phyloP scores from a whole-genome alignment of 2,329 filamentous ascomycete species.

The Lasiodiplodia hormozganensis region DNA sequence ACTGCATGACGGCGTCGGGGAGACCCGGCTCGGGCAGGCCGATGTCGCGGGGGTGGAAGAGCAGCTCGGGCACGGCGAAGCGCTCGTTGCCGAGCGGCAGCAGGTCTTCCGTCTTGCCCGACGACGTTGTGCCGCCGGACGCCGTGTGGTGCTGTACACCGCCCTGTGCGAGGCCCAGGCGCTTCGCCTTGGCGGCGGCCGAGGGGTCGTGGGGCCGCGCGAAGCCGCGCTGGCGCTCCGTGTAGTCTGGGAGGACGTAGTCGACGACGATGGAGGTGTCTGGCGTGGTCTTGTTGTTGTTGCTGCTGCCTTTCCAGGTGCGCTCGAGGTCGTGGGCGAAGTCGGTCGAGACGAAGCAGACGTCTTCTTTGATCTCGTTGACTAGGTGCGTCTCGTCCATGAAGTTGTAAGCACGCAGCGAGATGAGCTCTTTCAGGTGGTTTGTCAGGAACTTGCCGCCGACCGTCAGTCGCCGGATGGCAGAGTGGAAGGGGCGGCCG shows the following conservation, averaged over 20 bases:
- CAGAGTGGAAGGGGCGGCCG: constrained; percentile 79
- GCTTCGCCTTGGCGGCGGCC: constrained; percentile 60
- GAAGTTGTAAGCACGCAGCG: constrained; percentile 92
- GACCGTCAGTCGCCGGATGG: constrained; percentile 83
- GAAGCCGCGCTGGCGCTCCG: constrained; percentile 68
- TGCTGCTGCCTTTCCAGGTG: constrained; percentile 73
- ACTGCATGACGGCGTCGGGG: constrained; percentile 81
- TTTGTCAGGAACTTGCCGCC: constrained; percentile 95
- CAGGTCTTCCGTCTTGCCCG: constrained; percentile 77
- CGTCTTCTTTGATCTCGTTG: constrained; percentile 93
- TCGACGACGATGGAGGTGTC: constrained; percentile 74
- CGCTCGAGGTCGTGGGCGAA: constrained; percentile 80
- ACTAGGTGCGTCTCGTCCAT: constrained; percentile 92
- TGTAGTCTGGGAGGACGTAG: constrained; percentile 88
- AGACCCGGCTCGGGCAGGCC: constrained; percentile 85
- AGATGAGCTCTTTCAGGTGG: constrained; percentile 87
- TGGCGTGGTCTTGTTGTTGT: constrained; percentile 55
- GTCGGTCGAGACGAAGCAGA: constrained; percentile 81
- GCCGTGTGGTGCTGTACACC: background rate
- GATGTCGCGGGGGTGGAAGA: constrained; percentile 87
- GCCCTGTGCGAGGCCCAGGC: constrained; percentile 44
- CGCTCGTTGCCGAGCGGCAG: constrained; percentile 90
- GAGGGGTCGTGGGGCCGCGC: constrained; percentile 79
- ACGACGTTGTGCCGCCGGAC: constrained; percentile 49
- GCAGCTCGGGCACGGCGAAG: constrained; percentile 85